Percentiles rank a stretch among this genome's conserved stretches.
These are phyloP conservation scores for Plantago elongata DNA, from an alignment of 257 asterid species.

Conservation along the genomic window DNA sequence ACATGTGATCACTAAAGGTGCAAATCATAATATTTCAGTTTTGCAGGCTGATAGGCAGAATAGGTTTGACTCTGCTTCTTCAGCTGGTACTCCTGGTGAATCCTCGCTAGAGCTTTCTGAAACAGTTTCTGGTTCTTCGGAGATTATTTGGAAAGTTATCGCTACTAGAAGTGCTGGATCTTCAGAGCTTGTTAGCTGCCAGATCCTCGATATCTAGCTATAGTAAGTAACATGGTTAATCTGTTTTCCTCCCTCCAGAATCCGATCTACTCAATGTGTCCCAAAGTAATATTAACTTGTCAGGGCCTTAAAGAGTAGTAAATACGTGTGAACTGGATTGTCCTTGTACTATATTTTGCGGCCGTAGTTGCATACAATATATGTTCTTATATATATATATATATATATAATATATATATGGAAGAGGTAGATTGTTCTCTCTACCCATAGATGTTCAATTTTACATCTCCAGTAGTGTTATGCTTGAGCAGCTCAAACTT, in stretches of 20 bases:
- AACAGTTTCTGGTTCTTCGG: constrained; percentile 35
- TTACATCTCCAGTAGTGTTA: too few relatives aligned
- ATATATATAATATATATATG: too few relatives aligned
- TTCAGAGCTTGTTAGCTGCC: constrained; percentile 82
- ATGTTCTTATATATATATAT: too few relatives aligned
- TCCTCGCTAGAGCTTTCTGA: constrained; percentile 37
- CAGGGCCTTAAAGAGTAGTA: too few relatives aligned
- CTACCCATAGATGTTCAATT: too few relatives aligned
- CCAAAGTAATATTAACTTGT: not conserved
- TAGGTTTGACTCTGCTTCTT: constrained; percentile 24
- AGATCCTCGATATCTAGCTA: constrained; percentile 56
- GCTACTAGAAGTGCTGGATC: constrained; percentile 53
- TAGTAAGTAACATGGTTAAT: not conserved
- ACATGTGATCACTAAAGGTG: constrained; percentile 73
- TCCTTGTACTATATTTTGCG: too few relatives aligned
- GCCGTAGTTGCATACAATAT: too few relatives aligned
- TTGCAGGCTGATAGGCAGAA: constrained; percentile 60
- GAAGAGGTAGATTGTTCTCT: too few relatives aligned
- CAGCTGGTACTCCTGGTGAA: constrained; percentile 21
- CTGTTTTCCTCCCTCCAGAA: not conserved
- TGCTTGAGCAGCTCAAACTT: too few relatives aligned
- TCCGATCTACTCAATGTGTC: not conserved
- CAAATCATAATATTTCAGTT: constrained; percentile 47
- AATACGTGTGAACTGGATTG: too few relatives aligned
- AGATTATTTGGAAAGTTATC: constrained; percentile 55